Conservation (phyloP, 345 rosid species). For the Jatropha curcas region DNA sequence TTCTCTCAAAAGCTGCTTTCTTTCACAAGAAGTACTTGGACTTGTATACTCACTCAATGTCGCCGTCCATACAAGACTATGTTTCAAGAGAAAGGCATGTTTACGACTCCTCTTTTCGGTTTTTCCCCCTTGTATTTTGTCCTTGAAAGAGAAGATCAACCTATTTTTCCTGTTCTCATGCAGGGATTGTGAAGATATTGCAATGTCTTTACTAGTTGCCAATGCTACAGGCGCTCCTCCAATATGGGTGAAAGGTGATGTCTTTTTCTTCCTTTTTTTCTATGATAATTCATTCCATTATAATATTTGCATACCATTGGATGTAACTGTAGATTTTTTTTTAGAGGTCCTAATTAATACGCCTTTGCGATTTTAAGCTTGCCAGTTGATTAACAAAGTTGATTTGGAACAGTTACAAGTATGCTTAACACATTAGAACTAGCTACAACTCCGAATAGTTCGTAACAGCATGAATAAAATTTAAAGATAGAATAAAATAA, state of each 20-base stretch:
- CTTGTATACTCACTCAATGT: slow-evolving; percentile 22
- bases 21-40: slow-evolving; percentile 74
- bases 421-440: not conserved
- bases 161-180: not conserved
- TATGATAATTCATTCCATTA: not conserved
- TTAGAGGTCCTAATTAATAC: not conserved
- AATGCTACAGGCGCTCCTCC: slow-evolving; percentile 37
- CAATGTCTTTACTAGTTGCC: slow-evolving; percentile 40
- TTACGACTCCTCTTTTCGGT: not conserved
- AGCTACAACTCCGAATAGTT: not conserved
- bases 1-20: slow-evolving; percentile 89
- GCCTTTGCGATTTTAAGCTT: not conserved
- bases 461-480: not conserved
- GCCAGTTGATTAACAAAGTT: not conserved
- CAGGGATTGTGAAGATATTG: slow-evolving; percentile 40
- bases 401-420: too few relatives aligned
- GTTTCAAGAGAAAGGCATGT: slow-evolving; percentile 26
- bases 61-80: slow-evolving; percentile 20
- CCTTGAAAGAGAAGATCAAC: not conserved
- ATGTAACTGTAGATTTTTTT: not conserved
- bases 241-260: slow-evolving; percentile 39
- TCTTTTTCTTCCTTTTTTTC: not conserved
- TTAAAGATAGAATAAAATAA: not conserved
- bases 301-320: not conserved
- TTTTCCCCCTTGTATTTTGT: not conserved